Evolutionary conservation across 495 filamentous ascomycete genomes (phyloP).

Genomic region (Hypoxylon intermedium): DNA sequence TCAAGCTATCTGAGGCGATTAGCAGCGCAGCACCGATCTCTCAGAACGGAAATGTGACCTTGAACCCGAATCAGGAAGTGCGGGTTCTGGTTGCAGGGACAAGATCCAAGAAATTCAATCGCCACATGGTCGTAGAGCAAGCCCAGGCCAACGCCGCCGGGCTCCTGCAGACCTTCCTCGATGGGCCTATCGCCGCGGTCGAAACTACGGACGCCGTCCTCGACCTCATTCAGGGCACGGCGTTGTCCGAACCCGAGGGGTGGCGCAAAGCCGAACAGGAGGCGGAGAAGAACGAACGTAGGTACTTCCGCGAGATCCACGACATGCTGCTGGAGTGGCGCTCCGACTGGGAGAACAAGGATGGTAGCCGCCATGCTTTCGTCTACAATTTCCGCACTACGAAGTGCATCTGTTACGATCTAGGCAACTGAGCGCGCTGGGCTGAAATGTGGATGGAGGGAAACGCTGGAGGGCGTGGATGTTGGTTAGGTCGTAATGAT

Average conservation of each 20-base stretch:
- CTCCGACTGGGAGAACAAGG: slow-evolving; percentile 64
- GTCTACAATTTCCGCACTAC: slow-evolving; percentile 83
- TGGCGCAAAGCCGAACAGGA: slow-evolving; percentile 85
- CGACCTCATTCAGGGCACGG: slow-evolving; percentile 75
- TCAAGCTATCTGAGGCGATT: slow-evolving; percentile 48
- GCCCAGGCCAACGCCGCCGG: slow-evolving; percentile 69
- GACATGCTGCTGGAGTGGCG: slow-evolving; percentile 70
- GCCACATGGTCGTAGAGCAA: slow-evolving; percentile 82
- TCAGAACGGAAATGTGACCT: slow-evolving; percentile 35
- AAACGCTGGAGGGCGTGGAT: no score
- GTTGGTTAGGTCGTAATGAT: no score
- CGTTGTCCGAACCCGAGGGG: slow-evolving; percentile 80
- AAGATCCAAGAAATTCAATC: slow-evolving; percentile 88
- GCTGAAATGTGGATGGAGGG: neutral
- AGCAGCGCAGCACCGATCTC: slow-evolving; percentile 53
- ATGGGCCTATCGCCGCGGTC: slow-evolving; percentile 83
- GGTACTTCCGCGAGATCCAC: slow-evolving; percentile 87
- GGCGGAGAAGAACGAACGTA: slow-evolving; percentile 76
- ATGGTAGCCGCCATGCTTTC: slow-evolving; percentile 68
- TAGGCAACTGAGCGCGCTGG: slow-evolving; percentile 54
- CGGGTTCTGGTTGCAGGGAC: slow-evolving; percentile 81
- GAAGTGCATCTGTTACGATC: slow-evolving; percentile 76
- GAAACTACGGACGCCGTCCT: slow-evolving; percentile 89
- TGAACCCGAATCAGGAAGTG: slow-evolving; percentile 71
- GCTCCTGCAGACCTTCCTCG: slow-evolving; percentile 68